A percentile compares a stretch with the other conserved stretches of the same genome.
These are phyloP conservation scores for Daldinia caldariorum DNA, from an alignment of 495 filamentous ascomycete genomes.

Conservation along the genomic window DNA sequence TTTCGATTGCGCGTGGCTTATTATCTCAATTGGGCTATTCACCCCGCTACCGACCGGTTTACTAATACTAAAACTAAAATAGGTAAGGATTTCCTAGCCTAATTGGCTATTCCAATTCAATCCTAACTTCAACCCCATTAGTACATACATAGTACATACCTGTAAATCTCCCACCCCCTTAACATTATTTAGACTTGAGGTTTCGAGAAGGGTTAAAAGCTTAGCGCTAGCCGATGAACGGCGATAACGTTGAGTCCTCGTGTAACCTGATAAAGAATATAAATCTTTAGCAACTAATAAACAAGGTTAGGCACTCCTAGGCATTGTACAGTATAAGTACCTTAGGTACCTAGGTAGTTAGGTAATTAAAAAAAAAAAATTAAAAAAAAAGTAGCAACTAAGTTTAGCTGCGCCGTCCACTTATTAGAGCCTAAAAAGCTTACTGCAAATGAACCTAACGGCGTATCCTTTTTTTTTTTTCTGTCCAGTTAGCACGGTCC, in stretches of 20 bases:
- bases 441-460: neutral
- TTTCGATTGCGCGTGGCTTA: neutral
- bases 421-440: neutral
- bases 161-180: conserved; percentile 24
- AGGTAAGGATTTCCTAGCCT: neutral
- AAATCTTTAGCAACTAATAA: neutral
- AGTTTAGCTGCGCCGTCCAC: conserved; percentile 2
- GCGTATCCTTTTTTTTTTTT: neutral
- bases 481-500: neutral
- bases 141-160: no score
- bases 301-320: no score
- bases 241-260: conserved; percentile 31
- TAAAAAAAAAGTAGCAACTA: conserved; percentile 21
- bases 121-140: neutral
- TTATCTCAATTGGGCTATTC: neutral
- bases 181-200: conserved; percentile 18
- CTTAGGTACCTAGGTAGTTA: no score
- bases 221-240: conserved; percentile 29
- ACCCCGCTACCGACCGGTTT: neutral
- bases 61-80: neutral
- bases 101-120: no score
- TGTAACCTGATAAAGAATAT: conserved; percentile 12
- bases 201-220: conserved; percentile 32
- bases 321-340: no score
- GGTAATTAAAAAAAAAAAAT: no score